A percentile compares a stretch with the other conserved stretches of the same genome.
These are phyloP conservation scores for Amanita exitialis DNA, from an alignment of 768 basidiomycete genomes.

Conservation along the genomic window DNA sequence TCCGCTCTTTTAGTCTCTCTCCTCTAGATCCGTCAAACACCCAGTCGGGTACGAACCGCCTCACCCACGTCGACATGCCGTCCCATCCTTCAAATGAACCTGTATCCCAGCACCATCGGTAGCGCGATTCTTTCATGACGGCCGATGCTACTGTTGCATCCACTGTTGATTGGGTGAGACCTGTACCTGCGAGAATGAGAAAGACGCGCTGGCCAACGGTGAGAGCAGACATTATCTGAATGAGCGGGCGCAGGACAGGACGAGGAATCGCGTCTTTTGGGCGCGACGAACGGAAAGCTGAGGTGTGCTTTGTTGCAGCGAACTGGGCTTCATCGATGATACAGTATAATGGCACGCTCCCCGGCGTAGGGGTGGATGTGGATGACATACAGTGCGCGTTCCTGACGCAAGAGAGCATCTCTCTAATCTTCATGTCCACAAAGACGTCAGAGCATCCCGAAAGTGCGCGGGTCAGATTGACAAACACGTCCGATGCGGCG, in stretches of 20 bases:
- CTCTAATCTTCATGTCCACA: slow-evolving; percentile 23
- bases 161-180: slow-evolving; percentile 33
- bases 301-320: slow-evolving; percentile 27
- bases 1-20: slow-evolving; percentile 23
- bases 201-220: slow-evolving; percentile 29
- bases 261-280: slow-evolving; percentile 20
- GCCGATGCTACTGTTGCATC: slow-evolving; percentile 35
- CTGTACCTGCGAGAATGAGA: slow-evolving; percentile 35
- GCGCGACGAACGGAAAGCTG: slow-evolving; percentile 26
- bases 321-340: slow-evolving; percentile 37
- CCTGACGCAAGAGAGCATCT: slow-evolving; percentile 16
- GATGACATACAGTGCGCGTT: slow-evolving; percentile 9
- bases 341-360: slow-evolving; percentile 28
- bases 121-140: slow-evolving; percentile 35
- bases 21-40: slow-evolving; percentile 20
- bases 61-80: slow-evolving; percentile 24
- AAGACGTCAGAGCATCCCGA: slow-evolving; percentile 22
- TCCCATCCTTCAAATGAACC: slow-evolving; percentile 28
- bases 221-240: slow-evolving; percentile 29
- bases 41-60: slow-evolving; percentile 24
- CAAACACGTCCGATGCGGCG: slow-evolving; percentile 31
- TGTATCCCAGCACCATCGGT: slow-evolving; percentile 35
- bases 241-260: slow-evolving; percentile 31
- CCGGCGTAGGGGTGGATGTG: background rate
- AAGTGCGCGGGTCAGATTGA: slow-evolving; percentile 24